phyloP scores from a whole-genome alignment of 345 rosid genomes.

The Laguncularia racemosa region DNA sequence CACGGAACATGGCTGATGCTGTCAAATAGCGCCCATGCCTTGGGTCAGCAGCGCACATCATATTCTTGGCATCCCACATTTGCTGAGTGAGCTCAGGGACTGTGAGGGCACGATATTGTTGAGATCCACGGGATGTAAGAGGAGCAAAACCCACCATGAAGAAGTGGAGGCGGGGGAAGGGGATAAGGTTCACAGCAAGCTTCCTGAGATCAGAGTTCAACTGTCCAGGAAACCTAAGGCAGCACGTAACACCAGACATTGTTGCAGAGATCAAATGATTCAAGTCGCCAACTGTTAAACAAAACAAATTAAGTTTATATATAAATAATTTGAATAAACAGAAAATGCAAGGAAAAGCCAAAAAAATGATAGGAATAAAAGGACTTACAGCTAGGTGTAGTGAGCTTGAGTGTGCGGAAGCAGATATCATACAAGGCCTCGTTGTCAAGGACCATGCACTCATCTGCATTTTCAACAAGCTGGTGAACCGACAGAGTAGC shows the following conservation, averaged over 20 bases:
- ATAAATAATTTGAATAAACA: no score
- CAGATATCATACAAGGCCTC: constrained; percentile 36
- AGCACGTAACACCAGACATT: constrained; percentile 40
- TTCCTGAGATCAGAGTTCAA: constrained; percentile 37
- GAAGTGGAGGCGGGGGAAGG: constrained; percentile 74
- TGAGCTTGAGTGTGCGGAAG: constrained; percentile 36
- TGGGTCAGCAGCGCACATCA: constrained; percentile 84
- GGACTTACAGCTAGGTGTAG: constrained; percentile 32
- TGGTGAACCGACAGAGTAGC: constrained; percentile 35
- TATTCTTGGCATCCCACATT: constrained; percentile 79
- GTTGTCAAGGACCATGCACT: constrained; percentile 39
- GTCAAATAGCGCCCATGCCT: constrained; percentile 65
- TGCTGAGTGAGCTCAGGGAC: constrained; percentile 78
- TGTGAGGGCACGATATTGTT: constrained; percentile 60
- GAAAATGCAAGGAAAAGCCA: background rate
- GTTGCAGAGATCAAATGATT: constrained; percentile 37
- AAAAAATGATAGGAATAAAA: background rate
- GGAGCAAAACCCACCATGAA: constrained; percentile 83
- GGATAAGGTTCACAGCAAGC: constrained; percentile 51
- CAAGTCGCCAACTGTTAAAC: constrained; percentile 31
- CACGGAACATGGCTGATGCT: constrained; percentile 73
- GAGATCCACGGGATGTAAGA: constrained; percentile 75
- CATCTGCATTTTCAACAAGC: constrained; percentile 37
- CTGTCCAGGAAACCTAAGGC: constrained; percentile 36
- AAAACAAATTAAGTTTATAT: background rate